Conservation (phyloP, 1,284 basidiomycete genomes). For the Taiwanofungus camphoratus region DNA sequence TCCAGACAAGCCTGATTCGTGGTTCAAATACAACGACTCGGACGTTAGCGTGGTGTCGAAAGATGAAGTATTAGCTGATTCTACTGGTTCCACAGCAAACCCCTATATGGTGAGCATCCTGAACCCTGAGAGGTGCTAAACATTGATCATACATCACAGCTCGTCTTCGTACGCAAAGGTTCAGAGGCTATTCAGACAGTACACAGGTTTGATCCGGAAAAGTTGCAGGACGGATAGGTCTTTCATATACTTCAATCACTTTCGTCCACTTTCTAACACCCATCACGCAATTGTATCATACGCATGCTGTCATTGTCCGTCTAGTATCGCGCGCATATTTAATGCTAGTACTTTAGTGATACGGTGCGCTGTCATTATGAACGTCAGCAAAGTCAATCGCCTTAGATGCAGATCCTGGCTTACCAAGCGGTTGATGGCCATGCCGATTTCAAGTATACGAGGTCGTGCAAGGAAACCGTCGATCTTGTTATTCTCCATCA, state of each 20-base stretch:
- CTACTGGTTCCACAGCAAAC: constrained; percentile 76
- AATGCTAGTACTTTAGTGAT: background rate
- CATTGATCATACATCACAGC: constrained; percentile 32
- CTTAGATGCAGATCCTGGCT: background rate
- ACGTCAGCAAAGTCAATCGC: too few relatives aligned
- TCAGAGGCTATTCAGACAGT: constrained; percentile 72
- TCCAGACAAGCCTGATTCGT: constrained; percentile 69
- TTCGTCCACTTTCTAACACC: background rate
- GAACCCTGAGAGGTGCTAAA: background rate
- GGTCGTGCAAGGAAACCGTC: constrained; percentile 20
- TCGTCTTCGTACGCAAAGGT: constrained; percentile 74
- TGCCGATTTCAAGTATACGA: constrained; percentile 17
- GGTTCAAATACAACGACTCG: constrained; percentile 96
- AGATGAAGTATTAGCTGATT: constrained; percentile 73
- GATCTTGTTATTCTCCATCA: constrained; percentile 9
- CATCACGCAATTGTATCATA: constrained; percentile 8
- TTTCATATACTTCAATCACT: background rate
- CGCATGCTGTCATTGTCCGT: background rate
- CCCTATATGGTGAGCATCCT: constrained; percentile 64
- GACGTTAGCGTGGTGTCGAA: constrained; percentile 70
- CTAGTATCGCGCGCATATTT: too few relatives aligned
- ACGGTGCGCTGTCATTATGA: background rate
- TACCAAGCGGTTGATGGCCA: constrained; percentile 21
- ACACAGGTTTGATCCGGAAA: constrained; percentile 44
- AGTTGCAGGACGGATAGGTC: constrained; percentile 15